These are phyloP conservation scores for Tuctoria greenei DNA, from an alignment of 176 grass and related monocot genomes.

Conservation along the genomic window DNA sequence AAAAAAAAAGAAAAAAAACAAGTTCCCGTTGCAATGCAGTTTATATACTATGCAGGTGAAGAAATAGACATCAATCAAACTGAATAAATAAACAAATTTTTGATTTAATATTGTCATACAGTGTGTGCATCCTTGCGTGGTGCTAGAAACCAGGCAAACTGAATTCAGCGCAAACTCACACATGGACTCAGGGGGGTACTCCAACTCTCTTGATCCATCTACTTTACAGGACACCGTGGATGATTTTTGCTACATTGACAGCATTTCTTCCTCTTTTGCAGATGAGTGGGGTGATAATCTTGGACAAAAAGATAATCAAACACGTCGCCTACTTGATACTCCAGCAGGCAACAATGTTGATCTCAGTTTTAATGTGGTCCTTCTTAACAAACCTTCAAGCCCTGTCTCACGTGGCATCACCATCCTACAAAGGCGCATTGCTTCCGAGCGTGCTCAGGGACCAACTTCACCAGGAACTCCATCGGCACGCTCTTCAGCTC, in stretches of 20 bases:
- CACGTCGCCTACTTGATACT: constrained; percentile 10
- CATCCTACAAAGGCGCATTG: constrained; percentile 53
- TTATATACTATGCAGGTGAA: too few species aligned
- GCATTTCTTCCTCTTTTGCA: background rate
- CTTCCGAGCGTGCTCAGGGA: constrained; percentile 83
- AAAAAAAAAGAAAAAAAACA: too few species aligned
- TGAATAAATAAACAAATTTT: constrained; percentile 32
- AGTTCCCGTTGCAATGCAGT: too few species aligned
- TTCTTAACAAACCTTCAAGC: constrained; percentile 40
- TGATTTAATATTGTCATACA: background rate
- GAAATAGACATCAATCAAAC: too few species aligned
- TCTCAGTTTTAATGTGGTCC: constrained; percentile 5
- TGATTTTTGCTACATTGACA: constrained; percentile 21
- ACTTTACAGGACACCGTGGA: constrained; percentile 28
- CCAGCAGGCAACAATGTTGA: constrained; percentile 11
- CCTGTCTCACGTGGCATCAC: constrained; percentile 30
- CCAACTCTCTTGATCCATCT: constrained; percentile 27
- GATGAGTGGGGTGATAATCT: background rate
- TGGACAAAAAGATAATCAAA: constrained; percentile 37
- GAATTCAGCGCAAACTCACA: constrained; percentile 28
- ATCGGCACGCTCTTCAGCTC: constrained; percentile 68
- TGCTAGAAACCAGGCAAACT: constrained; percentile 26
- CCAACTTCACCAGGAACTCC: constrained; percentile 67
- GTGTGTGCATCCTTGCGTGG: constrained; percentile 16
- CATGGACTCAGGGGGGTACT: constrained; percentile 15